Evolutionary conservation across 2,329 filamentous ascomycete species (phyloP), one percentile per base, ranked within the genome.

Genomic region (Macroventuria anomochaeta): DNA sequence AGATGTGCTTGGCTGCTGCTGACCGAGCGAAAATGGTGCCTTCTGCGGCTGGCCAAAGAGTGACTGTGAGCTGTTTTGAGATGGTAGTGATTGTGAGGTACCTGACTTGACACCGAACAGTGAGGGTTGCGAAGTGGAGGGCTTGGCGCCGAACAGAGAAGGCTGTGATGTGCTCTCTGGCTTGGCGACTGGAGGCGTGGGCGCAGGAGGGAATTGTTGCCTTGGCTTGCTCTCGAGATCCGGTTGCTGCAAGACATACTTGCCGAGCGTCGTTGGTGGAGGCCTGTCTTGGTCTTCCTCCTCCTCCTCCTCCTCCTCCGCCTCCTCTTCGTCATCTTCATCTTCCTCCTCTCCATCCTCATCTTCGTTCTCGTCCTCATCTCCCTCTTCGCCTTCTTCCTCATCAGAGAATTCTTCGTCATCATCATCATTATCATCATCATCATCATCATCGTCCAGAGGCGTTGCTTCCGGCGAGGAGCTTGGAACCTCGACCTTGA

Each of bases 321-420:
- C 39, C 2, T 55, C 38, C 0, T 54, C 44, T 1, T 54, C 51
- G 17, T 59, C 54, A 64, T 85, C 81, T 18, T 72, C 73, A 0
- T 66, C 69, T 2, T 70, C 70, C 5, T 72, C 80, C 12, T 81
- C 81, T 17, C 77, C 76, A 1, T 70, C 70, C 6, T 73, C 80
- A 11, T 81, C 81, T 17, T 78, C 76, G 5, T 75, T 72, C 5
- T 79, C 60, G 4, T 68, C 68, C 1, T 62, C 65, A 2, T 68
- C 66, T 1, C 65, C 68, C 2, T 72, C 71, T 2, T 68, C 69
- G 2, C 71, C 70, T 2, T 75, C 73, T 0, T 78, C 78, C 11
- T 76, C 78, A 4, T 73, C 76, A 18, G 56, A 62, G 17, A 64
- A 62, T 6, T 77, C 78, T 10, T 75, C 77, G 11, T 73, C n/a